phyloP scores from a whole-genome alignment of 257 asterid genomes.

The Vinca minor region DNA sequence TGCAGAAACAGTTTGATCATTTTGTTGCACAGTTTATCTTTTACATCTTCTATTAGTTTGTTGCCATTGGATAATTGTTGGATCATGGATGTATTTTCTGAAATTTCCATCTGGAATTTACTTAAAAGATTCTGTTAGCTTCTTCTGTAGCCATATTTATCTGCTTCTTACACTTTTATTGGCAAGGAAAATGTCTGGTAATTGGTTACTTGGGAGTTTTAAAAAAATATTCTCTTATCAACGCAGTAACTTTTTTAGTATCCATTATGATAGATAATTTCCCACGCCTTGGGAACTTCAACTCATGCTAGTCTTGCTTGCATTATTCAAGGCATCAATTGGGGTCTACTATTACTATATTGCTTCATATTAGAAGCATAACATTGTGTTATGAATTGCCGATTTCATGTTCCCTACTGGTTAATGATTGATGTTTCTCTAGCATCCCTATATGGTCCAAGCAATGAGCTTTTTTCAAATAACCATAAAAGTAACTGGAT shows the following conservation, averaged over 20 bases:
- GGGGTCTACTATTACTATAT: no score
- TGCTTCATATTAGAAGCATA: neutral
- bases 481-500: neutral
- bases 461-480: neutral
- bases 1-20: no score
- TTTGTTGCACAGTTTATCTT: neutral
- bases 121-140: neutral
- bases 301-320: neutral
- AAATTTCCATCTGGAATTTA: neutral
- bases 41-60: neutral
- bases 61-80: neutral
- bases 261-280: neutral
- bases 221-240: no score
- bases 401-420: no score
- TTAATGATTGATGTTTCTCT: neutral
- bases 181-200: neutral
- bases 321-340: no score
- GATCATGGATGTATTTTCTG: neutral
- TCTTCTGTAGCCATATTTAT: neutral
- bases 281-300: neutral
- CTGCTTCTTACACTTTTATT: neutral
- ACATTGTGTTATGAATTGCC: neutral
- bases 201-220: neutral
- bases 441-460: neutral
- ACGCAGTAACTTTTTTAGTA: neutral